Base-by-base conservation (phyloP, 805 yeast genomes). In the Tetrapisispora namnaoensis region DNA sequence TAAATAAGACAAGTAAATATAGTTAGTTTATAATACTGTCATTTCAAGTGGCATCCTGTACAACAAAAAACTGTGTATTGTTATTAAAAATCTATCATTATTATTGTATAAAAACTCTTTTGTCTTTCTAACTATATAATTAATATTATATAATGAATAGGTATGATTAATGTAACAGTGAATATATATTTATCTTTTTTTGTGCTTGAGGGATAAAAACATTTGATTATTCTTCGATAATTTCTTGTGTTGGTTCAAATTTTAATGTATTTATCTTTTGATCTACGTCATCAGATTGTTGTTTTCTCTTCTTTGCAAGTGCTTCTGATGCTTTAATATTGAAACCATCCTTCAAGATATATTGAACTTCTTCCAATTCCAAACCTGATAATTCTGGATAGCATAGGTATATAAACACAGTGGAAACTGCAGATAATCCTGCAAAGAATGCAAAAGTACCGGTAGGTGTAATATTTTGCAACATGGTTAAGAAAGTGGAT, bases 381-480 rank as follows among this genome's bases (percentile, higher is more conserved):
- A 91, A 76, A 43, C 93, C 93, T 1, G 95, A 80, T 41, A 95
- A 79, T 69, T 91, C 99, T 28, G 98, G 98, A 60, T 89, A 86
- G 61, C 88, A 80, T 76, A 89, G 83, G 70, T 71, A 84, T 36
- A 86, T 85, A 62, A 87, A 80, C 2, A 86, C 55, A 63, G 83
- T 77, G 1, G 97, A 80, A 2, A 87, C 56, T 13, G 78, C 72
- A 60, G 93, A 79, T 48, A 93, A 74, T 1, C 80, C 95, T 1
- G 95, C 96, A 65, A 89, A 91, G 55, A 91, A 78, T 1, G 90
- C 79, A 69, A 91, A 91, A 0, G 98, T 91, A 24, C 98, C 98
- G 0, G 96, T 80, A 40, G 98, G 97, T 1, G 98, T 87, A 54
- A 93, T 88, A 56, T 80, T 85, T 63, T 86, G 79, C 70, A 93